Conservation (phyloP, 768 basidiomycete genomes). For the Leccinum variicolor region DNA sequence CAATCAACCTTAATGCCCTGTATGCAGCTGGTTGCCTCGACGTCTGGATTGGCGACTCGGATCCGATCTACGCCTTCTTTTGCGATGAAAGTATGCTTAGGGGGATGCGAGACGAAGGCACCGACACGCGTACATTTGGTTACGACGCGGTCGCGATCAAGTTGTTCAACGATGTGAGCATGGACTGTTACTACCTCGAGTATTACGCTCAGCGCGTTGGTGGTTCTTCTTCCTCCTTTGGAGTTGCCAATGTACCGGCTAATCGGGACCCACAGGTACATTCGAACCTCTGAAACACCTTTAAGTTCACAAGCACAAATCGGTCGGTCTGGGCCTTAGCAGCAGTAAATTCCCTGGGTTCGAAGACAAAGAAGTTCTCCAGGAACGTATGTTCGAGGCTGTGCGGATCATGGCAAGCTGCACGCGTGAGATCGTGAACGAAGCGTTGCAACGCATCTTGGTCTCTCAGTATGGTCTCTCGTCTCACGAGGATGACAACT, state of each 20-base stretch:
- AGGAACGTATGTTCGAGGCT: neutral
- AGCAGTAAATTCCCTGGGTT: constrained; percentile 43
- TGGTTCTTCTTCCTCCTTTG: neutral
- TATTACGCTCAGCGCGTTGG: constrained; percentile 48
- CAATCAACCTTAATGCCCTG: too few species aligned
- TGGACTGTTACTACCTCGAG: constrained; percentile 45
- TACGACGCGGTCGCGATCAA: constrained; percentile 44
- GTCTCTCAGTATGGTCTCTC: neutral
- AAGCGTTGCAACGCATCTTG: neutral
- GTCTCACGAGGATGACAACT: neutral
- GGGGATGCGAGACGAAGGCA: too few species aligned
- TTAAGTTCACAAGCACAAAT: constrained; percentile 31
- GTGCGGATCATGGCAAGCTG: neutral
- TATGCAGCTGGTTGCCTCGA: too few species aligned
- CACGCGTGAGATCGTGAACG: neutral
- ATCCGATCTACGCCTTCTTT: too few species aligned
- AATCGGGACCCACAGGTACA: constrained; percentile 14
- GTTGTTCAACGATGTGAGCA: constrained; percentile 42
- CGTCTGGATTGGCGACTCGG: too few species aligned
- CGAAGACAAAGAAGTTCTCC: constrained; percentile 35
- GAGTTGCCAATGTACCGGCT: neutral
- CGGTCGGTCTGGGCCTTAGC: constrained; percentile 41
- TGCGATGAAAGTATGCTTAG: too few species aligned
- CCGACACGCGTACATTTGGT: constrained; percentile 12
- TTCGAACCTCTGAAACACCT: constrained; percentile 33